A percentile compares a stretch with the other conserved stretches of the same genome.
These are phyloP conservation scores for Backusella psychrophila DNA, from an alignment of 192 early-diverging fungal genomes.

Conservation along the genomic window DNA sequence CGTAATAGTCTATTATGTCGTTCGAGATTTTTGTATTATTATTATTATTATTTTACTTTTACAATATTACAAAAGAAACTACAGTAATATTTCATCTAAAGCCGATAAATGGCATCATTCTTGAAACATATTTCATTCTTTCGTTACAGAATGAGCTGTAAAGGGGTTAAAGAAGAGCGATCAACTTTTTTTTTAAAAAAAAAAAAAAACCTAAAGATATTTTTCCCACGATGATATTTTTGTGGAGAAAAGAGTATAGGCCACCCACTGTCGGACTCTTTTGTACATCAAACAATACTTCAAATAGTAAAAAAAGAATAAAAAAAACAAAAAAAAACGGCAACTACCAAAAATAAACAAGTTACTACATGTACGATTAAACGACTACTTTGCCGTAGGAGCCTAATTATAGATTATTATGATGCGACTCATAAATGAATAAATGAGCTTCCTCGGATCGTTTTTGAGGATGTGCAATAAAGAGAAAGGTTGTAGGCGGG, in stretches of 20 bases:
- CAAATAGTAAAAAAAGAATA: background rate
- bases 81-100: background rate
- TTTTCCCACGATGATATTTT: constrained; percentile 1
- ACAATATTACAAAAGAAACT: background rate
- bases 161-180: background rate
- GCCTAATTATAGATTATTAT: background rate
- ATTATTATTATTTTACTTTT: background rate
- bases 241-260: background rate
- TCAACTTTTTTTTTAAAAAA: background rate
- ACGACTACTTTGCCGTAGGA: background rate
- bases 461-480: background rate
- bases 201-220: background rate
- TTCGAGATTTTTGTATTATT: background rate
- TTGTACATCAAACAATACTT: background rate
- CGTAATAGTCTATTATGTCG: background rate
- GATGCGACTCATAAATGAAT: background rate
- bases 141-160: background rate
- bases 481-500: background rate
- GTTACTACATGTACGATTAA: background rate
- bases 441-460: constrained; percentile 1
- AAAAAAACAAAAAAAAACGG: background rate
- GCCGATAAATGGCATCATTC: background rate
- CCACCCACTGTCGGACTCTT: background rate
- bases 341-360: background rate
- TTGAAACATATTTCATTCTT: background rate